These are phyloP conservation scores for Myotisia sp. DNA, from an alignment of 2,329 filamentous ascomycete genomes.

Conservation along the genomic window DNA sequence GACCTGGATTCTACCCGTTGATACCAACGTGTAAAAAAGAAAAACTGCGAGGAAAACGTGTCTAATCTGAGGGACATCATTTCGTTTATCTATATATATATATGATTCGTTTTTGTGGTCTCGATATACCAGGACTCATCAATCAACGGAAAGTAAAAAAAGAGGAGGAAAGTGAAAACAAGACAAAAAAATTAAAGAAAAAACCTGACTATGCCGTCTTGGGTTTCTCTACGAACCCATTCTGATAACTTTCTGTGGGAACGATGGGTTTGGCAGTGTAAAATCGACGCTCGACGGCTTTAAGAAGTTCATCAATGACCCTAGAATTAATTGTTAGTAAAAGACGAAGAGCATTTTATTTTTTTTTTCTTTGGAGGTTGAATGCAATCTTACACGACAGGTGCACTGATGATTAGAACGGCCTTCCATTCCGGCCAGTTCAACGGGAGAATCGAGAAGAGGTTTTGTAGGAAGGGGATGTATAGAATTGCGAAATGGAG, in stretches of 20 bases:
- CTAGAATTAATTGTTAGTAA: conserved; percentile 29
- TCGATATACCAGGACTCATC: no score
- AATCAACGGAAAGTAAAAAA: no score
- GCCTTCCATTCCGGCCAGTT: conserved; percentile 84
- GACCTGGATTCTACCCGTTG: no score
- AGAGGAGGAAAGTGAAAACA: no score
- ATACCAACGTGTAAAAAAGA: no score
- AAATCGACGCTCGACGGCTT: conserved; percentile 56
- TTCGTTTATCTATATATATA: no score
- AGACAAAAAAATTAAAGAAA: background rate
- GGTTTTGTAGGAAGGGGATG: conserved; percentile 67
- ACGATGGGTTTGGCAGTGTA: conserved; percentile 30
- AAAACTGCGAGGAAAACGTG: no score
- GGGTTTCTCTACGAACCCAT: conserved; percentile 22
- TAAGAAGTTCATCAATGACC: conserved; percentile 70
- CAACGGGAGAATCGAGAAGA: conserved; percentile 85
- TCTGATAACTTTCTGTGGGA: conserved; percentile 12
- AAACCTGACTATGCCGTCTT: conserved; percentile 21
- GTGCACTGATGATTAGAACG: conserved; percentile 72
- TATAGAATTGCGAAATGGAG: conserved; percentile 92
- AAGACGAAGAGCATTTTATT: background rate
- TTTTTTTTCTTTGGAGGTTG: no score
- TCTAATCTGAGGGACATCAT: no score
- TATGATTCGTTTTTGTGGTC: no score
- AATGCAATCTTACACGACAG: conserved; percentile 60